Percentiles rank a stretch among this genome's conserved stretches.
phyloP scores from a whole-genome alignment of 179 eudicot genomes.

The Spinacia oleracea region DNA sequence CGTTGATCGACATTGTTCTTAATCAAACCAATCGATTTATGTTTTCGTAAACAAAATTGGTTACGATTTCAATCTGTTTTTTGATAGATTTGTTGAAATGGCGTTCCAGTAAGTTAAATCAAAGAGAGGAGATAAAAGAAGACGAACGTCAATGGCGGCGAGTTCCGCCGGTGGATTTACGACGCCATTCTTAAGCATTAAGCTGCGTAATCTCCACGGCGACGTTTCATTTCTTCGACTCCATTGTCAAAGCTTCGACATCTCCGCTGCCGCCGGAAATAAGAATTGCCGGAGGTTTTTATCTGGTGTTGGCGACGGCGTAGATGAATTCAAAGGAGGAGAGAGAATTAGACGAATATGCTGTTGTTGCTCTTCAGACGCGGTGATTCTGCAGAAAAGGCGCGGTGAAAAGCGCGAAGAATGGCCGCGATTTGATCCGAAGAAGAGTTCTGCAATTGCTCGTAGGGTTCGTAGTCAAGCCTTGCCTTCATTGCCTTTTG shows the following conservation, averaged over 20 bases:
- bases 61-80: constrained; percentile 7
- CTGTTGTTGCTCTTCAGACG: constrained; percentile 35
- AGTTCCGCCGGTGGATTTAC: constrained; percentile 35
- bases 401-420: constrained; percentile 34
- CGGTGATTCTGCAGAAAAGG: constrained; percentile 25
- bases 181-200: constrained; percentile 28
- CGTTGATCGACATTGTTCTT: background rate
- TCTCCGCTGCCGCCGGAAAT: constrained; percentile 3
- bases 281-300: constrained; percentile 7
- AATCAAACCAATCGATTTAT: background rate
- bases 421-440: constrained; percentile 45
- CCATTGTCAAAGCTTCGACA: constrained; percentile 19
- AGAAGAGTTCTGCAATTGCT: constrained; percentile 17
- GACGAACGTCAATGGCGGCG: constrained; percentile 30
- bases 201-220: constrained; percentile 23
- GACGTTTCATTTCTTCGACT: constrained; percentile 13
- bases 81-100: background rate
- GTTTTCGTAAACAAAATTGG: background rate
- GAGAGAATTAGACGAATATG: constrained; percentile 7
- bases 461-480: constrained; percentile 43
- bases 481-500: constrained; percentile 62
- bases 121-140: background rate
- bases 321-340: constrained; percentile 18
- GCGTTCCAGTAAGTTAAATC: background rate
- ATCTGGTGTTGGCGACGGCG: background rate